Evolutionary conservation across 2,329 filamentous ascomycete species (phyloP), one percentile per base, ranked within the genome.

Genomic region (Cytospora chrysosperma): DNA sequence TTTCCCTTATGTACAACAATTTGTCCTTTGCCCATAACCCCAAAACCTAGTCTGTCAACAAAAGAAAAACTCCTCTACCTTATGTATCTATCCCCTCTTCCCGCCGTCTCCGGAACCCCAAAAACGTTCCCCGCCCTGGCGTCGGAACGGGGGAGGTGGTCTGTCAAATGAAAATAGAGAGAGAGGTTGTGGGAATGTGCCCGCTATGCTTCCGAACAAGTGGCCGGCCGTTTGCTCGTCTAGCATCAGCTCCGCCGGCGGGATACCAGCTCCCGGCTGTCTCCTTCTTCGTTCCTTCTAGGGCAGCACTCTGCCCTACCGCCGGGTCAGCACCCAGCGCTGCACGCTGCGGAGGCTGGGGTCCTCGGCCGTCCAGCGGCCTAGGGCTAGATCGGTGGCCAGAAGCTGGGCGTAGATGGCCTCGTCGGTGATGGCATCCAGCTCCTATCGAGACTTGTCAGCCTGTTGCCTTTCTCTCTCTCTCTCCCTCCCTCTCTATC

Each of bases 321-420:
- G 74, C 59, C 78, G 75, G 60, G 77, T 77, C 62, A 81, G 79
- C 59, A 88, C 74, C 86, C 86, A 88, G 73, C 84, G 81, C 71
- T 83, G 79, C 63, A 88, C 81, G 56, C 79, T 76, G 60, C 82
- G 77, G 59, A 87, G 75, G 67, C 81, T 84, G 2, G 86, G 86
- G 70, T 88, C 86, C 70, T 88, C 86, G 67, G 76, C 79, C 69
- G 81, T 86, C 86, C 86, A 89, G 75, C 85, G 84, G 70, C 84
- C 83, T 74, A 83, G 79, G 61, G 73, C 71, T 28, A 81, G 74
- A 70, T 88, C 86, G 24, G 81, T 81, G 40, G 75, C 72, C 65
- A 81, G 79, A 61, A 88, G 78, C 64, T 86, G 79, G 54, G 75
- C 72, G 72, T 88, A 88, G 65, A 88, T 78, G 40, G 74, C 71